These are phyloP conservation scores for Phytophthora tentaculata DNA, from an alignment of 352 stramenopile species.

Conservation along the genomic window DNA sequence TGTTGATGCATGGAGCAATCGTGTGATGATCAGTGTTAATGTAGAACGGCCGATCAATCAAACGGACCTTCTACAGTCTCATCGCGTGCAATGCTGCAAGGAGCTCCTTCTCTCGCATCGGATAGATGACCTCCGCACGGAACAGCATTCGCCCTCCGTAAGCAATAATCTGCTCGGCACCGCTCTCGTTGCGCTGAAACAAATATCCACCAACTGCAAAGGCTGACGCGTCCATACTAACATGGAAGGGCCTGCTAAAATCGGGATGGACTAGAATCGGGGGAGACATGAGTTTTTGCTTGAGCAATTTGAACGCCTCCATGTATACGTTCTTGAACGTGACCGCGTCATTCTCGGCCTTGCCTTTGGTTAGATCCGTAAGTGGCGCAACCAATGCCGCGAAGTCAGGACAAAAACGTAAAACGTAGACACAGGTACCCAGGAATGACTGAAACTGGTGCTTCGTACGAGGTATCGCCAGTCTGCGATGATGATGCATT, in stretches of 20 bases:
- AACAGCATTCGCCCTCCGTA: not conserved
- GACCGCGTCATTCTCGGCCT: not conserved
- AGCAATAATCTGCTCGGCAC: not conserved
- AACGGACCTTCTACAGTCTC: constrained; percentile 5
- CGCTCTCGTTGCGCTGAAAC: not conserved
- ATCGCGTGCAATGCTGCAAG: constrained; percentile 4
- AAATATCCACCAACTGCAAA: not conserved
- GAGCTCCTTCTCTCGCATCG: not conserved
- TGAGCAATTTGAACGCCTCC: not conserved
- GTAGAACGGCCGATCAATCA: constrained; percentile 3
- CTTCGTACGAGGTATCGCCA: no score
- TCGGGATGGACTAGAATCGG: not conserved
- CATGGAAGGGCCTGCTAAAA: not conserved
- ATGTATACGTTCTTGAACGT: not conserved
- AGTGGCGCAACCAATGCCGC: not conserved
- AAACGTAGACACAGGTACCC: not conserved
- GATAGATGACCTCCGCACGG: not conserved
- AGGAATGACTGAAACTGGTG: not conserved
- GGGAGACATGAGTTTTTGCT: not conserved
- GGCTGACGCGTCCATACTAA: not conserved
- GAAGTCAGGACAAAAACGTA: not conserved
- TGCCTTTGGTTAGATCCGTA: not conserved
- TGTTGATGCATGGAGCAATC: not conserved
- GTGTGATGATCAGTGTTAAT: constrained; percentile 3
- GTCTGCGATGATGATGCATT: not conserved